A percentile compares a stretch with the other conserved stretches of the same genome.
These are phyloP conservation scores for Nothophoma quercina DNA, from an alignment of 2,329 filamentous ascomycete species.

Conservation along the genomic window DNA sequence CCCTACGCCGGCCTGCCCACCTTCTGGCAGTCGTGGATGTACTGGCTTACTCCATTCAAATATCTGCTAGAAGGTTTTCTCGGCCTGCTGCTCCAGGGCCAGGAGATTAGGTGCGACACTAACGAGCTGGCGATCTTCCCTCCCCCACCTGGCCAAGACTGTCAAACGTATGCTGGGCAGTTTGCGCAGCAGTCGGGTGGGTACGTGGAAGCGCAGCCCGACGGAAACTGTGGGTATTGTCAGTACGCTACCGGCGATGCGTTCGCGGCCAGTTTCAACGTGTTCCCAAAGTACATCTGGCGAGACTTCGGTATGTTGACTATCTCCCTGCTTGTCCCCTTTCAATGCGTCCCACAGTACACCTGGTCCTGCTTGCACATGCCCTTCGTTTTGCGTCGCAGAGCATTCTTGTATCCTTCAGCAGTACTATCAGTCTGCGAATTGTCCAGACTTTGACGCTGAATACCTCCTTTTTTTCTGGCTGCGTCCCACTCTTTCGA, in stretches of 20 bases:
- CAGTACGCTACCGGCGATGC: constrained; percentile 67
- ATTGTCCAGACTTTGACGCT: too few species aligned
- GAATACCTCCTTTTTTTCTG: too few species aligned
- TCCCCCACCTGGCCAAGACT: constrained; percentile 66
- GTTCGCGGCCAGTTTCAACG: constrained; percentile 65
- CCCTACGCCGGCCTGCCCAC: constrained; percentile 67
- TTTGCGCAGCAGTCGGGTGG: constrained; percentile 65
- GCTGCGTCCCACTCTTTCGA: too few species aligned
- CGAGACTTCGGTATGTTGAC: constrained; percentile 70
- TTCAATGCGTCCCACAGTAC: too few species aligned
- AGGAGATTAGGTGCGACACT: constrained; percentile 63
- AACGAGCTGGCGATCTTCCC: constrained; percentile 68
- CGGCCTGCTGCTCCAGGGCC: constrained; percentile 61
- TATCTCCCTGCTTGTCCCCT: too few species aligned
- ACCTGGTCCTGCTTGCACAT: too few species aligned
- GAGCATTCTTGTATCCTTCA: too few species aligned
- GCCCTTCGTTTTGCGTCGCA: too few species aligned
- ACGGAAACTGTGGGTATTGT: constrained; percentile 70
- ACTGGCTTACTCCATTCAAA: constrained; percentile 69
- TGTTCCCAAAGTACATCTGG: constrained; percentile 69
- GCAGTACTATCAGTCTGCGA: too few species aligned
- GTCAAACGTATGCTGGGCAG: constrained; percentile 64
- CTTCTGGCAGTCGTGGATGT: constrained; percentile 67
- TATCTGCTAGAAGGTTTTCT: constrained; percentile 72
- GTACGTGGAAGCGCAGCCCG: constrained; percentile 64